Evolutionary conservation across 2,329 filamentous ascomycete genomes (phyloP).

Genomic region (Trichoderma breve): DNA sequence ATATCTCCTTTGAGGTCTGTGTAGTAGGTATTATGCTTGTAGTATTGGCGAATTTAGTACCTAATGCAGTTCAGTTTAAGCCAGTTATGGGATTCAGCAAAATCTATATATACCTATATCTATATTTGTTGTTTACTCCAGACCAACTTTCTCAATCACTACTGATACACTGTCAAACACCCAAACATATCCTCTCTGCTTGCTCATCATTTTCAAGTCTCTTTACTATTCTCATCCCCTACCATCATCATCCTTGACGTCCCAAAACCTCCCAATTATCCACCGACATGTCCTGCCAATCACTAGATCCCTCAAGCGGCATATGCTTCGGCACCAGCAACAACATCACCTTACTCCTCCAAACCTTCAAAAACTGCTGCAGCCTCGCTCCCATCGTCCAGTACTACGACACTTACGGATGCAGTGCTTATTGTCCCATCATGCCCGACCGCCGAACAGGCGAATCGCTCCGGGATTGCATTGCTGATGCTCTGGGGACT

Average conservation of each 20-base stretch:
- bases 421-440: neutral
- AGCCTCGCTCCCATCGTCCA: neutral
- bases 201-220: neutral
- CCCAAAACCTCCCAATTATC: neutral
- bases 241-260: neutral
- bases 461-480: neutral
- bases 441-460: neutral
- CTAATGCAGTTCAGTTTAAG: neutral
- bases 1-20: neutral
- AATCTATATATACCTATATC: no score
- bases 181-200: neutral
- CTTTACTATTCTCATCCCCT: neutral
- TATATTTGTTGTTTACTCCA: neutral
- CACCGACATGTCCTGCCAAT: neutral
- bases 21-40: neutral
- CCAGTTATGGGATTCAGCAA: neutral
- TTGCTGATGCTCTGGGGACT: neutral
- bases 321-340: neutral
- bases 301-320: neutral
- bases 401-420: neutral
- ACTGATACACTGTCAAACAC: neutral
- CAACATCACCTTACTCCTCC: neutral
- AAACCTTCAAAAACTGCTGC: neutral
- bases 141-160: neutral
- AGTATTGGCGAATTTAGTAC: rapidly evolving